Base-by-base conservation (phyloP, 2,329 filamentous ascomycete species). In the Microthyrium microscopicum region DNA sequence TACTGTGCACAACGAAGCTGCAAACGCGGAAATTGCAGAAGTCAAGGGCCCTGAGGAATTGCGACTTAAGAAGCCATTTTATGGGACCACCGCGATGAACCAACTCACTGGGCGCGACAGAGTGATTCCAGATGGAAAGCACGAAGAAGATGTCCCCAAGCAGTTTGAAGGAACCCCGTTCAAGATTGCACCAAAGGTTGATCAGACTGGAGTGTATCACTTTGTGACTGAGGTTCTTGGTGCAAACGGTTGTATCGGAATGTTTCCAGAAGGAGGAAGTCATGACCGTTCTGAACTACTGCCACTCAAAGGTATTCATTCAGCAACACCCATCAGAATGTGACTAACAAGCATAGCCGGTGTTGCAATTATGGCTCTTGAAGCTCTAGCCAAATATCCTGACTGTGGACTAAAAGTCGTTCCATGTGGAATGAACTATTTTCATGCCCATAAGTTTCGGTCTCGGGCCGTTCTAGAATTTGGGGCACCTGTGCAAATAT, bases 361-460 rank as follows among this genome's bases (percentile, higher is more conserved):
- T 53, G 83, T 98, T 39, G 89, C 89, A 38, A 89, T 98, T 49
- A 98, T 98, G 87, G 89, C 87, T 9, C 68, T 98, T 22, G 87
- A 87, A 25, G 78, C 89, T 1, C 64, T 95, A 33, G 83, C 81
- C 4, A 76, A 83, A 36, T 73, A 85, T 40, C 85, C 85, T 3
- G 68, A 87, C 42, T 93, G 82, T 49, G 83, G 81, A 20, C 63
- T 98, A 40, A 91, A 85, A 56, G 94, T 98, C 46, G 82, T 98
- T 17, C 89, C 89, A 3, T 85, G 89, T 33, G 87, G 87, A 46
- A 94, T 98, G 87, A 98, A 98, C 57, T 98, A 98, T 57, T 98
- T 98, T 59, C 87, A 95, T 56, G 81, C 87, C 0, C 87, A 98
- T 66, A 98, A 95, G 55, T 98, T 98, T 57, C 78, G 87, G 29